Evolutionary conservation across 345 rosid species (phyloP), one percentile per base, ranked within the genome.

Genomic region (Eucalyptus pumila): DNA sequence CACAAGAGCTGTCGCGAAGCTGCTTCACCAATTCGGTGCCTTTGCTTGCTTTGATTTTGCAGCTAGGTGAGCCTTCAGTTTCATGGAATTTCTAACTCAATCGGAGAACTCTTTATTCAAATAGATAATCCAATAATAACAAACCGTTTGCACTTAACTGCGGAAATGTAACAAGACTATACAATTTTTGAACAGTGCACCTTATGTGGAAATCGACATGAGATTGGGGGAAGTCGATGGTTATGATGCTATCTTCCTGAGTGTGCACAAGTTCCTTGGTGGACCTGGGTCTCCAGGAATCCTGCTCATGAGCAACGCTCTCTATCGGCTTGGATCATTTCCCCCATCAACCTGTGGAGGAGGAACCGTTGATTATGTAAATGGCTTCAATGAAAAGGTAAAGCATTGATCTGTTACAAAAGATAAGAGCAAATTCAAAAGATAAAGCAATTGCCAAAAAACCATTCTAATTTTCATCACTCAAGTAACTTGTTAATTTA

Each of bases 291-390:
- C 95, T 1, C 96, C 97, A 4, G 95, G 95, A 16, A 89, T 95
- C 32, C 94, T 95, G 87, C 81, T 95, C 21, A 92, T 93, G 92
- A 94, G 88, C 87, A 94, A 91, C 65, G 88, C 92, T 95, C 92
- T 95, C 3, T 94, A 94, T 86, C 93, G 42, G 69, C 89, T 95
- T 0, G 62, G 88, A 48, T 91, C 92, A 67, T 92, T 91, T 65
- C 93, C 97, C 3, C 97, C 97, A 2, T 92, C 96, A 8, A 94
- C 96, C 9, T 94, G 95, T 76, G 96, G 96, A n/a, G 97, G 97
- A 14, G 96, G 97, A 80, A 94, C 95, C 12, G 96, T 95, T 21
- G 17, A 80, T 45, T 95, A 92, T 65, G 97, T 94, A 58, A 95
- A 94, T 86, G 93, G 92, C 83, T 94, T 92, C 87, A 65, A 37